Base-by-base conservation (phyloP, 116 monocot genomes). In the Posidonia oceanica region DNA sequence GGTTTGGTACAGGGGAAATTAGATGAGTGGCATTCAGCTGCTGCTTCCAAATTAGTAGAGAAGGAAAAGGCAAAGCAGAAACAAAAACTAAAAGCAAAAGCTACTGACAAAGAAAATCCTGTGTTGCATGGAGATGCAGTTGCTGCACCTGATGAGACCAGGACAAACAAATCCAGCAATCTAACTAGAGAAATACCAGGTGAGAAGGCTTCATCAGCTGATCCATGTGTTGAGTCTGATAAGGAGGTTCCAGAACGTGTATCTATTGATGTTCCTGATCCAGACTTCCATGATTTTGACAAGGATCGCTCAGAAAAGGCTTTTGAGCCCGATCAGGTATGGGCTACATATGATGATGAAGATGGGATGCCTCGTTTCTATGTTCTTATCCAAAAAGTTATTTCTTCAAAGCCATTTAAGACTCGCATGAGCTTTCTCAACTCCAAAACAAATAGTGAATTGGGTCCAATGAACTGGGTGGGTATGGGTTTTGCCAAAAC, bases 361-460 rank as follows among this genome's bases (percentile, higher is more conserved):
- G 98, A 98, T 84, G 93, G 93, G 10, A 98, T 98, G 98, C 98
- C 98, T 51, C 84, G 98, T 7, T 86, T 78, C 66, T 98, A 98
- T 77, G 83, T 71, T 0, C 59, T 98, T 59, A 76, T 98, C 64
- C 89, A 92, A 61, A 98, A 93, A 73, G 87, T 98, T 61, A n/a
- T 87, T 39, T 89, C 98, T 63, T 18, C 55, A 38, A 80, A 73
- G 18, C 92, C 97, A 38, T 97, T 97, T 66, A 89, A 85, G 75
- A 67, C 85, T 8, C 86, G 82, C 48, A 75, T 97, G 79, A 80
- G 81, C 69, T 92, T 74, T 74, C 85, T 92, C 6, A 85, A 69
- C 14, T 83, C 92, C 59, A 86, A 81, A 66, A 61, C 85, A 14
- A 89, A 83, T 39, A 78, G 51, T 71, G 93, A 97, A 80, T 89